phyloP scores from a whole-genome alignment of 768 basidiomycete species.

The Infundibulicybe gibba region DNA sequence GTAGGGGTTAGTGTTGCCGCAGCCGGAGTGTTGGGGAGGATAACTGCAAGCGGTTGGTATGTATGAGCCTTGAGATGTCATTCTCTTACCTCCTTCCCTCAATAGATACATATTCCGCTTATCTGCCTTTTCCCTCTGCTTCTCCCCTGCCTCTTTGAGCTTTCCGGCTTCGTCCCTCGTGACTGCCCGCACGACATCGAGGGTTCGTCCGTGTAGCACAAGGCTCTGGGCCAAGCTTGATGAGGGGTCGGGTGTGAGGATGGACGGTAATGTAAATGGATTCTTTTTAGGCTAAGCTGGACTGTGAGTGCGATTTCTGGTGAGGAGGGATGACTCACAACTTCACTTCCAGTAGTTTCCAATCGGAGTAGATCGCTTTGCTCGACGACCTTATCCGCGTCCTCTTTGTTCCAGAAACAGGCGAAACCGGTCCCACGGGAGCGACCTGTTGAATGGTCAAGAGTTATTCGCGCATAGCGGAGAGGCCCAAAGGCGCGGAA shows the following conservation, averaged over 20 bases:
- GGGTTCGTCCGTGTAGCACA: slow-evolving; percentile 88
- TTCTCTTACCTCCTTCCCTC: slow-evolving; percentile 84
- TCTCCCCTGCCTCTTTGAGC: slow-evolving; percentile 86
- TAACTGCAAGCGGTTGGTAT: slow-evolving; percentile 48
- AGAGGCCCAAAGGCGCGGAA: slow-evolving; percentile 92
- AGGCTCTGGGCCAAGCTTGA: slow-evolving; percentile 76
- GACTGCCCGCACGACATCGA: slow-evolving; percentile 89
- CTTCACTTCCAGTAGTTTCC: slow-evolving; percentile 53
- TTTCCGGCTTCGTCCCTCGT: slow-evolving; percentile 85
- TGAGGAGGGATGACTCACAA: slow-evolving; percentile 15
- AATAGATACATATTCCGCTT: slow-evolving; percentile 95
- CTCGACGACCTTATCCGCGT: slow-evolving; percentile 81
- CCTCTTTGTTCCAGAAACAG: slow-evolving; percentile 93
- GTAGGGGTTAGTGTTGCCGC: slow-evolving; percentile 64
- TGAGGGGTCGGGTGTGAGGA: slow-evolving; percentile 93
- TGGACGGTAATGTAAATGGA: slow-evolving; percentile 83
- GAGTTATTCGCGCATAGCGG: slow-evolving; percentile 87
- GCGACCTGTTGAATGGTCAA: slow-evolving; percentile 79
- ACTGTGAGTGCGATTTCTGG: background rate
- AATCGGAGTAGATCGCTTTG: slow-evolving; percentile 71
- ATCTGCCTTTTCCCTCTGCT: slow-evolving; percentile 83
- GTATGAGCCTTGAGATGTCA: slow-evolving; percentile 7
- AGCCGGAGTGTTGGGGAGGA: slow-evolving; percentile 83
- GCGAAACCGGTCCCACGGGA: slow-evolving; percentile 95
- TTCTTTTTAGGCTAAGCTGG: slow-evolving; percentile 60